Base-by-base conservation (phyloP, 257 asterid genomes). In the Datura wrightii region DNA sequence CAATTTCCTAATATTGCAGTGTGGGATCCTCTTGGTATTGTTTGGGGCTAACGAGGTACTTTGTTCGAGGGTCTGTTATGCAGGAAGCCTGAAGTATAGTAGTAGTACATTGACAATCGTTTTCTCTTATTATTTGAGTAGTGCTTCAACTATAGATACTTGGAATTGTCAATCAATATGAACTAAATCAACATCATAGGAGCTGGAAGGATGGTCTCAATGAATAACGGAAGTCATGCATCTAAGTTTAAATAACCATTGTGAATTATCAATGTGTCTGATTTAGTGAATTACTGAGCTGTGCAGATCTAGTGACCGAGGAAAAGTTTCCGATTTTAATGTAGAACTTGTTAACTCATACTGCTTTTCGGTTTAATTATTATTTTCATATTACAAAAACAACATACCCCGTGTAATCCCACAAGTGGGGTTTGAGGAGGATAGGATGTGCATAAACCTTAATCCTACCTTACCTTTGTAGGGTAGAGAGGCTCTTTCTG, bases 221-320 rank as follows among this genome's bases (percentile, higher is more conserved):
- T 76, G 44, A 52, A 76, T 52, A 76, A 50, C 6, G 81, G 60
- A 76, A 48, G 62, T 50, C 80, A 74, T 48, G 19, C 80, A 74
- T 74, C 11, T n/a, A 72, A 46, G 13, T 2, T 48, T 11, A 50
- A 76, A 76, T 50, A 15, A 34, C 11, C 63, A 50, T 76, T 2
- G 31, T 13, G 14, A 31, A 78, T 50, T 42, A 24, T 74, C 80
- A 14, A 72, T 31, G 19, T 76, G 62, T 76, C 59, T 76, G 63
- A 52, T 50, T 31, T 76, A 50, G 15, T 8, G 19, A 65, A 37
- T 11, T 36, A 36, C 15, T 5, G 59, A 46, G 62, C 82, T 76
- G 62, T 78, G 15, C 82, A 37, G 41, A 78, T 31, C 63, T 78
- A 78, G 63, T 14, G 63, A 31, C 54, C 18, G 24, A 31, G 48